These are phyloP conservation scores for Seminavis robusta DNA, from an alignment of 108 stramenopile genomes.

Conservation along the genomic window DNA sequence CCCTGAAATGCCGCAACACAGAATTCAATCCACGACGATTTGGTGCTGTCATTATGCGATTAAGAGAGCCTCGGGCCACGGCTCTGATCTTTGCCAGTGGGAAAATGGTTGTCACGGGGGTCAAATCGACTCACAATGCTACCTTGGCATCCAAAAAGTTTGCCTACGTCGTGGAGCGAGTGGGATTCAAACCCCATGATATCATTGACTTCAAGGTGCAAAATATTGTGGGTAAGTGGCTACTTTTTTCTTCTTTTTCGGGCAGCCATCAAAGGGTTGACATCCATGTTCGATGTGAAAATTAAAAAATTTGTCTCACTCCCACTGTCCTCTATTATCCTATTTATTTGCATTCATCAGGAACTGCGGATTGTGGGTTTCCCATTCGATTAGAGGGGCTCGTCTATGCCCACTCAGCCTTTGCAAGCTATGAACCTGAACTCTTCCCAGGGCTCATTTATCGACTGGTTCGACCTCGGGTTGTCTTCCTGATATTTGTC, in stretches of 20 bases:
- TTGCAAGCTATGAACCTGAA: conserved; percentile 95
- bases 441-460: conserved; percentile 99
- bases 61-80: conserved; percentile 90
- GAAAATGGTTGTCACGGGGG: conserved; percentile 95
- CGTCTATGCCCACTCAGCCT: conserved; percentile 89
- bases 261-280: too few relatives aligned
- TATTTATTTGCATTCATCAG: too few relatives aligned
- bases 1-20: conserved; percentile 93
- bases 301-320: too few relatives aligned
- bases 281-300: too few relatives aligned
- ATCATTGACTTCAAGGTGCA: conserved; percentile 89
- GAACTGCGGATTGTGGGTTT: conserved; percentile 92
- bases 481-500: conserved; percentile 95
- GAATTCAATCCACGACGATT: conserved; percentile 98
- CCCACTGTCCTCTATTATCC: too few relatives aligned
- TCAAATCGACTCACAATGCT: conserved; percentile 84
- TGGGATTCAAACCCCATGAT: conserved; percentile 64
- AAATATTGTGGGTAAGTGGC: conserved; percentile 98
- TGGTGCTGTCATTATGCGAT: conserved; percentile 87
- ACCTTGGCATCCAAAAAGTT: conserved; percentile 83
- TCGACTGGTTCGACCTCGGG: conserved; percentile 84
- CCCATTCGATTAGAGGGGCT: conserved; percentile 97
- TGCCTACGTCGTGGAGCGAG: conserved; percentile 79
- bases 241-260: too few relatives aligned
- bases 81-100: conserved; percentile 95